Evolutionary conservation across 345 rosid genomes (phyloP).

Genomic region (Luvunga scandens): DNA sequence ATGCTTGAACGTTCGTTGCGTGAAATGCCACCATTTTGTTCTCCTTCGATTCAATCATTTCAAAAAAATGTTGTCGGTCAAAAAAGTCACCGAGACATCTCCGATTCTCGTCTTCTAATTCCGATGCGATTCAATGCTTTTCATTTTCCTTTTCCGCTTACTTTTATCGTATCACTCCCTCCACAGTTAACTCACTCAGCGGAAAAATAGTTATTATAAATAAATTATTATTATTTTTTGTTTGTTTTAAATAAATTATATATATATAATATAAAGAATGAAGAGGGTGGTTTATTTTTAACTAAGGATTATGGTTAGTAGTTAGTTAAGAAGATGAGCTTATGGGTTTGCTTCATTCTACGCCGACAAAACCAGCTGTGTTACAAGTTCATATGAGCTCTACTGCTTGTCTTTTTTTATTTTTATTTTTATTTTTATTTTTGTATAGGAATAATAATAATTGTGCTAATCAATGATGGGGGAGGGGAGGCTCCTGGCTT

Average conservation of each 20-base stretch:
- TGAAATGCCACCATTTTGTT: neutral
- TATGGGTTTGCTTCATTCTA: conserved; percentile 11
- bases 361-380: conserved; percentile 39
- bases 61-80: neutral
- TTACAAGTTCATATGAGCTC: neutral
- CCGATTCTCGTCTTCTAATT: conserved; percentile 9
- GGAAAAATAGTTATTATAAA: neutral
- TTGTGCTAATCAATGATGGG: neutral
- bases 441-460: neutral
- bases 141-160: neutral
- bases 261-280: neutral
- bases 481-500: neutral
- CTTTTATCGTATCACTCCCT: conserved; percentile 8
- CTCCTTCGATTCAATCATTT: conserved; percentile 8
- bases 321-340: conserved; percentile 11
- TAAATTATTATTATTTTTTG: neutral
- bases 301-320: conserved; percentile 19
- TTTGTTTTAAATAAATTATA: neutral
- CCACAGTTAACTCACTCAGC: neutral
- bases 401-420: neutral
- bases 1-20: neutral
- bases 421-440: neutral
- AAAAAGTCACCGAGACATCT: neutral
- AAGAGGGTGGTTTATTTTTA: conserved; percentile 5
- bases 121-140: conserved; percentile 12